These are phyloP conservation scores for Penicillium cataractarum DNA, from an alignment of 495 filamentous ascomycete species.

Conservation along the genomic window DNA sequence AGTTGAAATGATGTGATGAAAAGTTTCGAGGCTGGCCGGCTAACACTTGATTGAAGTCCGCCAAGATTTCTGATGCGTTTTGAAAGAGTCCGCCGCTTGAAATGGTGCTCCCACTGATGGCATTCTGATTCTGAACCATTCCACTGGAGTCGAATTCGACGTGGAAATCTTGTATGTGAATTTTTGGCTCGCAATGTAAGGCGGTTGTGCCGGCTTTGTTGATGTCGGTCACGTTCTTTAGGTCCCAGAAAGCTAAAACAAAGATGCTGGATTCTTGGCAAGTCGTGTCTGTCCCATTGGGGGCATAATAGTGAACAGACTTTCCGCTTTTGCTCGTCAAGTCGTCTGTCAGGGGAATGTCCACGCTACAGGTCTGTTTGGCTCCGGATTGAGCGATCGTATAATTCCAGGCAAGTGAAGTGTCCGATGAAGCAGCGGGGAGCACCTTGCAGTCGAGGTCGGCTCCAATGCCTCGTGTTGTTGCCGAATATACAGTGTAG, in stretches of 20 bases:
- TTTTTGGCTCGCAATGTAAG: constrained; percentile 22
- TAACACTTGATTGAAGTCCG: constrained; percentile 18
- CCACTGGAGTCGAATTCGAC: constrained; percentile 19
- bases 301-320: constrained; percentile 13
- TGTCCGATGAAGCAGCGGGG: neutral
- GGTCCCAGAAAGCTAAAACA: constrained; percentile 9
- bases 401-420: neutral
- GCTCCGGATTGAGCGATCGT: neutral
- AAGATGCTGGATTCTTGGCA: constrained; percentile 18
- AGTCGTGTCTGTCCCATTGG: constrained; percentile 2
- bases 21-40: neutral
- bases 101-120: constrained; percentile 13
- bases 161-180: constrained; percentile 19
- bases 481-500: constrained; percentile 1
- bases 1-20: constrained; percentile 1
- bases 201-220: neutral
- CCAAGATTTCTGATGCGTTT: constrained; percentile 23
- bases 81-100: constrained; percentile 16
- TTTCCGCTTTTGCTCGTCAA: neutral
- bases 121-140: constrained; percentile 10
- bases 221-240: neutral
- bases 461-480: constrained; percentile 1
- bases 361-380: neutral
- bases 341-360: neutral
- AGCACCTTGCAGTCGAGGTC: constrained; percentile 2